Conservation (phyloP, 768 basidiomycete genomes). For the Lentinula boryana region DNA sequence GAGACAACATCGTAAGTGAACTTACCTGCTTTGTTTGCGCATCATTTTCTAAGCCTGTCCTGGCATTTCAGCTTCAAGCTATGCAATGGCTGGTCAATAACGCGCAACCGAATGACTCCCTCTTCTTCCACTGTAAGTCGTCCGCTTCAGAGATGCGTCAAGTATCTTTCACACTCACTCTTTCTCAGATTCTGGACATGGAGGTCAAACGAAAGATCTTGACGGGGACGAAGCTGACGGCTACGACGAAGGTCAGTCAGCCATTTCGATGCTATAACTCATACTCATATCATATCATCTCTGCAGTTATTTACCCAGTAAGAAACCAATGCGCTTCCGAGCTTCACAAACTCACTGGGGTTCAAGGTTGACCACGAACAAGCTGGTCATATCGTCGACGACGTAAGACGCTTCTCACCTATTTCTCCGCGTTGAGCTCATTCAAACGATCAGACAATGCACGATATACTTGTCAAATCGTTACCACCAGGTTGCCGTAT, state of each 20-base stretch:
- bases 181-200: conserved; percentile 80
- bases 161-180: neutral
- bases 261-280: too few species aligned
- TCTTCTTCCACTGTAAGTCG: conserved; percentile 84
- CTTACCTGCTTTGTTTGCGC: neutral
- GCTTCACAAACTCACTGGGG: neutral
- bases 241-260: conserved; percentile 60
- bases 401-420: conserved; percentile 45
- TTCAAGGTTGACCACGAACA: conserved; percentile 41
- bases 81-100: conserved; percentile 91
- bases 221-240: conserved; percentile 87
- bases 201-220: conserved; percentile 80
- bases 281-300: neutral
- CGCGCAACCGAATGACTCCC: conserved; percentile 75
- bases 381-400: conserved; percentile 81
- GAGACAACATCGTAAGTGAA: conserved; percentile 70
- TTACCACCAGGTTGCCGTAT: conserved; percentile 86
- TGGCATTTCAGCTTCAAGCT: conserved; percentile 47
- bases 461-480: conserved; percentile 72
- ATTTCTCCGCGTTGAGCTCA: neutral
- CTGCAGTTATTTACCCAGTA: conserved; percentile 80
- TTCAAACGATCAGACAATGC: conserved; percentile 49
- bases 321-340: conserved; percentile 28
- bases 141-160: neutral
- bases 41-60: neutral